Conservation (phyloP, 1,284 basidiomycete species). For the Pseudozyma pruni region DNA sequence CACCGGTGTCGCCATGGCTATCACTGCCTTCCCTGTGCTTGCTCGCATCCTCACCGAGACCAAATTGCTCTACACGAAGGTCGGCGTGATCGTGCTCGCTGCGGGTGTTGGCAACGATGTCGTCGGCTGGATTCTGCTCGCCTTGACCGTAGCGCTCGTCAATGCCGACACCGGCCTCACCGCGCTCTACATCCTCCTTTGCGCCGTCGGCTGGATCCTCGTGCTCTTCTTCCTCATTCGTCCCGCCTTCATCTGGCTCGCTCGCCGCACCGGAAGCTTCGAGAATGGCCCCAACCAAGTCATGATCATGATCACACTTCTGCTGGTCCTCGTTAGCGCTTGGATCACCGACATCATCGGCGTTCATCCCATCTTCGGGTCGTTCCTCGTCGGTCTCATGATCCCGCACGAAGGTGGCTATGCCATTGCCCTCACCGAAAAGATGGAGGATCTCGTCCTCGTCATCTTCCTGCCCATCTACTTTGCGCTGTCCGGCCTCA, state of each 20-base stretch:
- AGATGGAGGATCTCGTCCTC: conserved; percentile 68
- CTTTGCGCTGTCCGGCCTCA: conserved; percentile 82
- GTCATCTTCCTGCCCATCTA: conserved; percentile 83
- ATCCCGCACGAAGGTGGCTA: conserved; percentile 88
- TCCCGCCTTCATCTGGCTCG: conserved; percentile 76
- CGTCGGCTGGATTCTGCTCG: conserved; percentile 76
- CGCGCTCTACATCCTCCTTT: conserved; percentile 83
- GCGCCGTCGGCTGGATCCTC: conserved; percentile 82
- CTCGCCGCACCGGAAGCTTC: conserved; percentile 80
- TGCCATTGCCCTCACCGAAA: conserved; percentile 73
- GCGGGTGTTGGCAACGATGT: conserved; percentile 90
- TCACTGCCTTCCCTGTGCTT: conserved; percentile 85
- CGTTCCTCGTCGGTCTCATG: conserved; percentile 85
- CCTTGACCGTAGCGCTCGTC: conserved; percentile 87
- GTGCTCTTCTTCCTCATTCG: conserved; percentile 81
- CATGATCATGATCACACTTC: conserved; percentile 81
- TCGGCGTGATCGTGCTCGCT: conserved; percentile 90
- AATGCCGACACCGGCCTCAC: conserved; percentile 79
- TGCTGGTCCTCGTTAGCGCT: conserved; percentile 80
- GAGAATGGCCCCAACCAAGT: conserved; percentile 78
- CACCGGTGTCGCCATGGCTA: conserved; percentile 87
- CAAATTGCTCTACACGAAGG: conserved; percentile 85
- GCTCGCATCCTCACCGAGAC: conserved; percentile 75
- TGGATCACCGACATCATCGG: conserved; percentile 91
- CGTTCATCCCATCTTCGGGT: conserved; percentile 87